phyloP scores from a whole-genome alignment of 2,329 filamentous ascomycete species.

The Dichotomopilus funicola region DNA sequence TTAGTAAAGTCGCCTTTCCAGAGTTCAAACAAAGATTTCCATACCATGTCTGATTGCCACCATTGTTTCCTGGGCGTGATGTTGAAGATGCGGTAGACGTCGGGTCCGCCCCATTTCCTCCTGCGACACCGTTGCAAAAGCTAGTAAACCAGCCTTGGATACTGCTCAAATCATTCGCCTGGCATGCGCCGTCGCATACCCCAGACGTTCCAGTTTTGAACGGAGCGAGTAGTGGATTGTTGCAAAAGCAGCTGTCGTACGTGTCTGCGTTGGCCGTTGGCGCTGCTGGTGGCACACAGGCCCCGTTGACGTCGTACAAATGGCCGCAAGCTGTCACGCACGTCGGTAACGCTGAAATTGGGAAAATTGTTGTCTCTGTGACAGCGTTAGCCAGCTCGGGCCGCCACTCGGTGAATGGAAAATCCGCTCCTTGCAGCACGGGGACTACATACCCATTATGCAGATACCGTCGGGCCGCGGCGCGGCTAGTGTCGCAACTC shows the following conservation, averaged over 20 bases:
- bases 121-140: conserved; percentile 48
- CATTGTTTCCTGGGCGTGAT: conserved; percentile 21
- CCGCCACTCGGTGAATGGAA: no score
- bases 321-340: conserved; percentile 55
- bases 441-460: conserved; percentile 10
- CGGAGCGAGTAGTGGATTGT: conserved; percentile 49
- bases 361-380: conserved; percentile 46
- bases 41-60: conserved; percentile 42
- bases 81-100: conserved; percentile 22
- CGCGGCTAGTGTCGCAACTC: background rate
- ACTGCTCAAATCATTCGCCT: conserved; percentile 43
- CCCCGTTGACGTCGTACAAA: conserved; percentile 64
- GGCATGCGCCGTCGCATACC: conserved; percentile 57
- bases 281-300: conserved; percentile 57
- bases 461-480: background rate
- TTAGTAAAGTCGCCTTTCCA: conserved; percentile 6
- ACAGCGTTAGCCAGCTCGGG: background rate
- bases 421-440: background rate
- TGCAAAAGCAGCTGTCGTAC: conserved; percentile 70
- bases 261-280: conserved; percentile 41
- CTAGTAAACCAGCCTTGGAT: conserved; percentile 65
- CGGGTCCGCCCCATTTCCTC: conserved; percentile 13
- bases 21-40: conserved; percentile 16
- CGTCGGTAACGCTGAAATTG: conserved; percentile 51
- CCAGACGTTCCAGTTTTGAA: conserved; percentile 51